Evolutionary conservation across 305 asterid species (phyloP), one percentile per base, ranked within the genome.

Genomic region (Vinca major): DNA sequence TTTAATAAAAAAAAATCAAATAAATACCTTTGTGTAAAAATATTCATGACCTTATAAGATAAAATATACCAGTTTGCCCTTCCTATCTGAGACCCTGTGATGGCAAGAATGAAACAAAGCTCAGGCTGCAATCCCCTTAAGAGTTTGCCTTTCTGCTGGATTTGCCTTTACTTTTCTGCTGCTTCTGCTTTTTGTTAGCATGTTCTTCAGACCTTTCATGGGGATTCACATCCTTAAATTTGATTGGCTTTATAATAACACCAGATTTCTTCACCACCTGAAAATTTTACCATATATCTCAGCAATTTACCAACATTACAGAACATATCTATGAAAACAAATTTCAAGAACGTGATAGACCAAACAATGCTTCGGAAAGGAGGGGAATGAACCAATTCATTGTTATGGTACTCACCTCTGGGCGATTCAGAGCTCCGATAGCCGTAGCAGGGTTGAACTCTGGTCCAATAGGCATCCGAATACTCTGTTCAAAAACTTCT

Each of bases 391-490:
- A 26, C 33, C 33, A 43, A 49, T 73, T 19, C 48, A 63, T 58
- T 12, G 62, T 58, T 67, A 41, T 44, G 55, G 55, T 73, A 79
- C 74, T 51, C 19, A 93, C 96, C 82, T 85, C 96, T 16, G 97
- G 99, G 17, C 96, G 92, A 78, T 77, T 91, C 50, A 93, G 96
- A 73, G 96, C 92, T 63, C 89, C 90, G 68, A 82, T 40, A 41
- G 95, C 78, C 33, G 88, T 78, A 37, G 68, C 88, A 12, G 99
- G 97, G 80, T 93, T 87, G 66, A 77, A 90, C 65, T 91, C 97
- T 13, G 99, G 99, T 58, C 97, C 97, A 64, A 93, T 86, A 44
- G 99, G 97, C 95, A 86, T 86, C 65, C 97, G 88, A 39, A 86
- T 80, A 74, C 97, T 89, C 75, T 82, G 92, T 50, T 90, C 96